Evolutionary conservation across 192 early-diverging fungal genomes (phyloP).

Genomic region (Lobosporangium transversale): DNA sequence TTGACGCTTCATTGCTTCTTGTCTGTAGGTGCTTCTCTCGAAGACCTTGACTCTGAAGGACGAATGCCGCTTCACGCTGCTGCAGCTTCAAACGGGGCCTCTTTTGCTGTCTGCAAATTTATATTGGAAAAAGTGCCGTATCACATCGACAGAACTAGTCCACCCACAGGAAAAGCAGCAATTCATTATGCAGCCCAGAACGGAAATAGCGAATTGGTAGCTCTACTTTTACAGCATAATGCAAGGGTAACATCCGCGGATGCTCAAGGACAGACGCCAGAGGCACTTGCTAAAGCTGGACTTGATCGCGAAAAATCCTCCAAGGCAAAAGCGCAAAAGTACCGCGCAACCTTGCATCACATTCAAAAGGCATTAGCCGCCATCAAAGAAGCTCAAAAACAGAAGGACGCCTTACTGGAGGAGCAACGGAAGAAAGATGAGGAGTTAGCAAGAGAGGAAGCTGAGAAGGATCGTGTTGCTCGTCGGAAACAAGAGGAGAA

Average conservation of each 20-base stretch:
- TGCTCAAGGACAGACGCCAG: conserved; percentile 37
- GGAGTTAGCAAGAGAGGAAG: conserved; percentile 38
- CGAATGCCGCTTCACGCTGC: conserved; percentile 44
- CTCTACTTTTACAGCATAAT: conserved; percentile 37
- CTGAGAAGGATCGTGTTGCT: conserved; percentile 42
- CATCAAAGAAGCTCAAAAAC: conserved; percentile 38
- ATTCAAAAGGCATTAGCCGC: conserved; percentile 33
- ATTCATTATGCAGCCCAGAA: conserved; percentile 48
- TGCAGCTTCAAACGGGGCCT: conserved; percentile 10
- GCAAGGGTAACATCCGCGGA: conserved; percentile 36
- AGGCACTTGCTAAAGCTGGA: conserved; percentile 38
- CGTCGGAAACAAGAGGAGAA: conserved; percentile 57
- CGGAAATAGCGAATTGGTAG: conserved; percentile 34
- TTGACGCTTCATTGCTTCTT: background rate
- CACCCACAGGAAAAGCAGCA: conserved; percentile 30
- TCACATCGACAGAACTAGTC: conserved; percentile 29
- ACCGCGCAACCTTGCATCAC: conserved; percentile 21
- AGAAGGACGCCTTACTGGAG: conserved; percentile 67
- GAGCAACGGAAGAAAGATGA: conserved; percentile 57
- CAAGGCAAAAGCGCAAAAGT: conserved; percentile 20
- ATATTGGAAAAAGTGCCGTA: conserved; percentile 40
- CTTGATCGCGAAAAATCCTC: conserved; percentile 19
- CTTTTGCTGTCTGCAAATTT: conserved; percentile 23
- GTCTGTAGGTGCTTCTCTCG: conserved; percentile 37
- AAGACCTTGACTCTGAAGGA: conserved; percentile 44